These are phyloP conservation scores for Scedosporium dehoogii DNA, from an alignment of 2,329 filamentous ascomycete species.

Conservation along the genomic window DNA sequence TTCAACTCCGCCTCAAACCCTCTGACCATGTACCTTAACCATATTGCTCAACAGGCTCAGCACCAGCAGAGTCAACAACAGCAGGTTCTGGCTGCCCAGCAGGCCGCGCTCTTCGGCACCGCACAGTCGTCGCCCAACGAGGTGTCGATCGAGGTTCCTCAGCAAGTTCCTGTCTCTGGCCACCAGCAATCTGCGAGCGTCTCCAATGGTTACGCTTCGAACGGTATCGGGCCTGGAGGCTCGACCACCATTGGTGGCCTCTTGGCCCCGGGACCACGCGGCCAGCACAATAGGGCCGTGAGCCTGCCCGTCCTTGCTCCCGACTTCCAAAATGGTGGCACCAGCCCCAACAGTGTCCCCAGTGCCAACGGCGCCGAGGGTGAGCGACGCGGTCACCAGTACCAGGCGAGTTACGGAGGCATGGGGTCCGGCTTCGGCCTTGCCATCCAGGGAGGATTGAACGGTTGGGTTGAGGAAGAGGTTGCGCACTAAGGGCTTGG, in stretches of 20 bases:
- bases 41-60: slow-evolving; percentile 64
- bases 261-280: slow-evolving; percentile 56
- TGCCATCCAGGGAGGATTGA: slow-evolving; percentile 53
- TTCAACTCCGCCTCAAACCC: slow-evolving; percentile 82
- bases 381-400: slow-evolving; percentile 55
- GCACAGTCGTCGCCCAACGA: slow-evolving; percentile 51
- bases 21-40: slow-evolving; percentile 84
- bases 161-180: slow-evolving; percentile 46
- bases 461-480: slow-evolving; percentile 60
- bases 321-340: slow-evolving; percentile 50
- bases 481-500: slow-evolving; percentile 41
- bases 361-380: slow-evolving; percentile 35
- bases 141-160: slow-evolving; percentile 46
- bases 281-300: slow-evolving; percentile 69
- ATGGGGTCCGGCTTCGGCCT: slow-evolving; percentile 51
- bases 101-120: slow-evolving; percentile 71
- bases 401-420: slow-evolving; percentile 53
- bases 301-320: slow-evolving; percentile 68
- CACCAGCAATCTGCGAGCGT: slow-evolving; percentile 59
- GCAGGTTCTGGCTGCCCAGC: slow-evolving; percentile 62
- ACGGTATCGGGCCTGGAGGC: slow-evolving; percentile 32
- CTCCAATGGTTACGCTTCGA: slow-evolving; percentile 51
- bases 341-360: slow-evolving; percentile 37
- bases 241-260: slow-evolving; percentile 67
- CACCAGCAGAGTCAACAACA: slow-evolving; percentile 68